Conservation (phyloP, 2,329 filamentous ascomycete species). For the Colletotrichum cuscutae region DNA sequence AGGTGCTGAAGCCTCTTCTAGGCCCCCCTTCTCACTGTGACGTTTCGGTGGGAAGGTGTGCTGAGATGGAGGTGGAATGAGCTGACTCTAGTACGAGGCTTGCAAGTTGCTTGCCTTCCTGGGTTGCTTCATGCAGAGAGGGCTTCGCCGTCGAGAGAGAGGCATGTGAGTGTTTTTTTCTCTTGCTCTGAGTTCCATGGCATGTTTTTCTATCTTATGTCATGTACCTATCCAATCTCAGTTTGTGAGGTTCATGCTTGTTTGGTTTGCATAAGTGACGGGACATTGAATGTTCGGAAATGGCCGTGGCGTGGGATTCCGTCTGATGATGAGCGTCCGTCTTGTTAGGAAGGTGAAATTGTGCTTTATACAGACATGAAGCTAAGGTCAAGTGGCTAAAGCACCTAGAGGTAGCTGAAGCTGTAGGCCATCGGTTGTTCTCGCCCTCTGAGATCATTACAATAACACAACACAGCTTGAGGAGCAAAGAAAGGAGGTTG, state of each 20-base stretch:
- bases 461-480: neutral
- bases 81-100: constrained; percentile 30
- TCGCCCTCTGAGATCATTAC: neutral
- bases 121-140: constrained; percentile 14
- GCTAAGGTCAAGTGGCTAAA: neutral
- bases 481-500: neutral
- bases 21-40: neutral
- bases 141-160: neutral
- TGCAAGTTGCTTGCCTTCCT: neutral
- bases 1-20: constrained; percentile 18
- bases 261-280: neutral
- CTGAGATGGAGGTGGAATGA: constrained; percentile 1
- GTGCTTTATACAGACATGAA: neutral
- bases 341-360: neutral
- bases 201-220: neutral
- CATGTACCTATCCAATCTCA: neutral
- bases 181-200: neutral
- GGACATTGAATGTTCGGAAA: constrained; percentile 12
- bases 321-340: neutral
- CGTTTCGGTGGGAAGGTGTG: neutral
- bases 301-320: constrained; percentile 27
- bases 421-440: neutral
- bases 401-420: neutral
- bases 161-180: neutral
- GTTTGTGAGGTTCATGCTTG: constrained; percentile 17